Conservation (phyloP, 805 yeast genomes). For the Pachysolen tannophilus region DNA sequence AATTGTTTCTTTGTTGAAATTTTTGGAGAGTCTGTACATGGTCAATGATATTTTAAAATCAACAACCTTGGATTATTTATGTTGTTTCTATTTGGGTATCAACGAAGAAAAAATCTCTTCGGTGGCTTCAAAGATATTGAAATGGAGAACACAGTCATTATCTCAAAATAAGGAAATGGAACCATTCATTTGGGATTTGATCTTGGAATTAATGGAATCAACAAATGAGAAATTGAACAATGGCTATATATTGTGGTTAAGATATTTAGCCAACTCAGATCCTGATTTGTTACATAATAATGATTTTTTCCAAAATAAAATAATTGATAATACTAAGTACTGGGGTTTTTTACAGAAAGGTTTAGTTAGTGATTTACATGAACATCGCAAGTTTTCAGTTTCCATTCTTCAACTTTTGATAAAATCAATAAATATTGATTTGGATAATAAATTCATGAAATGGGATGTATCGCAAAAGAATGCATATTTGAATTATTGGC, state of each 20-base stretch:
- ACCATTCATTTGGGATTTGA: constrained; percentile 36
- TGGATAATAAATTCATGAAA: constrained; percentile 30
- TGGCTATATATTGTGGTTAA: constrained; percentile 48
- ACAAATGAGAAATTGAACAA: constrained; percentile 23
- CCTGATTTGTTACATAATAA: constrained; percentile 7
- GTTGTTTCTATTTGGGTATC: constrained; percentile 27
- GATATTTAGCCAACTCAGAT: constrained; percentile 31
- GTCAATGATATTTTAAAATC: constrained; percentile 12
- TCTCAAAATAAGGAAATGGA: constrained; percentile 15
- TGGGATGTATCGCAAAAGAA: constrained; percentile 32
- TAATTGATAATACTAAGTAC: constrained; percentile 27
- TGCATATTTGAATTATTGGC: constrained; percentile 49
- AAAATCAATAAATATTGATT: constrained; percentile 27
- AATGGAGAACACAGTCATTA: constrained; percentile 45
- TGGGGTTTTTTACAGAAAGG: constrained; percentile 56
- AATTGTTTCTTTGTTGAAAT: constrained; percentile 19
- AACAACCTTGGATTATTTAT: constrained; percentile 17
- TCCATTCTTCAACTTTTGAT: constrained; percentile 60
- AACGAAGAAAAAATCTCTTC: constrained; percentile 30
- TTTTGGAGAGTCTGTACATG: constrained; percentile 30
- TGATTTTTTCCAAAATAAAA: constrained; percentile 19
- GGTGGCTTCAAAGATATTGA: constrained; percentile 30
- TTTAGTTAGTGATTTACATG: constrained; percentile 48
- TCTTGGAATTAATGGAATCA: constrained; percentile 29
- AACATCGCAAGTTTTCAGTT: constrained; percentile 58